Base-by-base conservation (phyloP, 495 filamentous ascomycete genomes). In the Articulospora tetracladia region DNA sequence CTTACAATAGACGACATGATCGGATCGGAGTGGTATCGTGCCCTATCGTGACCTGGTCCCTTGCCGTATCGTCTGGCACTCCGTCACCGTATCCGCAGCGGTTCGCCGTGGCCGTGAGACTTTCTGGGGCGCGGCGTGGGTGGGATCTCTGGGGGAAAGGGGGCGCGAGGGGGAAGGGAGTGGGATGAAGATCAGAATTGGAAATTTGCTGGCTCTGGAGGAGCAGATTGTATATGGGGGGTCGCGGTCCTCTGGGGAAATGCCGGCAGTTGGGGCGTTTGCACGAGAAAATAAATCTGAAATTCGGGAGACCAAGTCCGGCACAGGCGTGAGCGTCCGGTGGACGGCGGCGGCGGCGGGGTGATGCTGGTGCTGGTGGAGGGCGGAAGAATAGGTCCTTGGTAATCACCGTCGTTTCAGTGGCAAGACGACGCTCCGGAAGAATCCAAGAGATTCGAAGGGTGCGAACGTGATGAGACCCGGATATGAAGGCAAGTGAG, bases 1-100 rank as follows among this genome's bases (percentile, higher is more conserved):
- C 66, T 65, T 63, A 68, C 66, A 50, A 68, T 68, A 20, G 57
- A 68, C 1, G 62, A 19, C 66, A 68, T 68, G 56, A 63, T 63
- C 57, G 55, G 44, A 55, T 48, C 11, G n/a, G n/a, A n/a, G n/a
- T n/a, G n/a, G n/a, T n/a, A n/a, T n/a, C n/a, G n/a, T n/a, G n/a
- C n/a, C n/a, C 27, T 36, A 28, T 34, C 22, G 39, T 44, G 15
- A 44, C 39, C 39, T 44, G 7, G 39, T 3, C 39, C n/a, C 11
- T 44, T n/a, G 10, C 39, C 39, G n/a, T n/a, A n/a, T n/a, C 8
- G 17, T 44, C 10, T 44, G 39, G 10, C 39, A 44, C 39, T 44
- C 30, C 30, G 30, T 32, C n/a, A 32, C 30, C 30, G 30, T 32
- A 32, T n/a, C n/a, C n/a, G n/a, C 30, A n/a, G 10, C 39, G 15